These are phyloP conservation scores for Pseudozyma thailandica DNA, from an alignment of 1,284 basidiomycete genomes.

Conservation along the genomic window DNA sequence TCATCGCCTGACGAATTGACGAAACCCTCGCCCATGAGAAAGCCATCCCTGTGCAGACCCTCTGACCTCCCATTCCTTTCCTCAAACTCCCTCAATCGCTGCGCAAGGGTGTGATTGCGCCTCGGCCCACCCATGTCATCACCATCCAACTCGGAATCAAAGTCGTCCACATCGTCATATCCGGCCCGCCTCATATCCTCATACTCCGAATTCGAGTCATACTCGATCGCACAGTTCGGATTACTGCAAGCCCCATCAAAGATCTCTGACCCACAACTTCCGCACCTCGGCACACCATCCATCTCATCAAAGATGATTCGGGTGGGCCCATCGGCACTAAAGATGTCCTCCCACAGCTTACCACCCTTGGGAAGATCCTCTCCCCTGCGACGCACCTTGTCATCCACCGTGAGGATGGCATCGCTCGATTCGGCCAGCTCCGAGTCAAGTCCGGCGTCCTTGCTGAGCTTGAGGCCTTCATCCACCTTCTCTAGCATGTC, in stretches of 20 bases:
- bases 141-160: conserved; percentile 15
- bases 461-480: conserved; percentile 26
- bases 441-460: conserved; percentile 20
- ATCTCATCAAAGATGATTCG: conserved; percentile 58
- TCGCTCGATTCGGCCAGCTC: conserved; percentile 28
- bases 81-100: conserved; percentile 22
- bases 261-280: conserved; percentile 60
- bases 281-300: conserved; percentile 59
- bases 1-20: conserved; percentile 14
- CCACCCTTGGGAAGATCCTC: conserved; percentile 43
- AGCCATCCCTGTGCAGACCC: conserved; percentile 7
- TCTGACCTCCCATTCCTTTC: conserved; percentile 20
- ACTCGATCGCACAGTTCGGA: conserved; percentile 50
- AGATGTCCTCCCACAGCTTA: conserved; percentile 54
- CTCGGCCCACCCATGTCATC: conserved; percentile 2
- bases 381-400: conserved; percentile 33
- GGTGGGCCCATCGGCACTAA: conserved; percentile 32
- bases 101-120: conserved; percentile 5
- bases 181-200: conserved; percentile 15
- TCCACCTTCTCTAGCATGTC: conserved; percentile 56
- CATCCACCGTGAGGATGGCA: conserved; percentile 27
- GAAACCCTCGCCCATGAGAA: background rate
- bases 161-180: conserved; percentile 22
- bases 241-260: conserved; percentile 57
- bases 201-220: conserved; percentile 34